These are phyloP conservation scores for Chrysosphaeria jannelii DNA, from an alignment of 2,329 filamentous ascomycete species.

Conservation along the genomic window DNA sequence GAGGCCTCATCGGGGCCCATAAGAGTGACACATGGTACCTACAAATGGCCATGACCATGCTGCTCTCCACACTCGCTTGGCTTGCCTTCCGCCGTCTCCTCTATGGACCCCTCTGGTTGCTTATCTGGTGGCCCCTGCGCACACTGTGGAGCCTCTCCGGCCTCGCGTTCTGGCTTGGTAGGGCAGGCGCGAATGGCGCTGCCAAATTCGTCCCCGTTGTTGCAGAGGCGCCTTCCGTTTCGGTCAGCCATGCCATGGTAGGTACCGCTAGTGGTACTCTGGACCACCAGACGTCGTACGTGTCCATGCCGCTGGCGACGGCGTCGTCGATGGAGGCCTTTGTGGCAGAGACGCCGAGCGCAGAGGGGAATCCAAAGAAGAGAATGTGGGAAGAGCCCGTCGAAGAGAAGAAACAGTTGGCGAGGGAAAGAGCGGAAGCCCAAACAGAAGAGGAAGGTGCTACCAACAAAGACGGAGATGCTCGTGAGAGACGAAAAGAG, in stretches of 20 bases:
- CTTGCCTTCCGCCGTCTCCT: constrained; percentile 57
- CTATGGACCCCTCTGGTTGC: constrained; percentile 75
- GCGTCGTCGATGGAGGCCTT: constrained; percentile 4
- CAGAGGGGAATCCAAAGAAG: constrained; percentile 24
- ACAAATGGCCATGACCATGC: constrained; percentile 61
- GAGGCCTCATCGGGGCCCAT: constrained; percentile 53
- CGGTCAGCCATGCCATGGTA: background rate
- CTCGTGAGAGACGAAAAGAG: too few species aligned
- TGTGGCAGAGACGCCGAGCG: constrained; percentile 12
- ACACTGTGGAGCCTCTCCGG: constrained; percentile 26
- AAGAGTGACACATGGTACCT: constrained; percentile 98
- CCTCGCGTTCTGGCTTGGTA: constrained; percentile 13
- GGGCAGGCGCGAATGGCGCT: constrained; percentile 8
- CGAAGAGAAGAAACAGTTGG: constrained; percentile 4
- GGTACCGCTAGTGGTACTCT: too few species aligned
- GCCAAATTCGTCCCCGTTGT: constrained; percentile 4
- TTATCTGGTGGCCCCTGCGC: constrained; percentile 43
- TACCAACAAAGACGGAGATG: too few species aligned
- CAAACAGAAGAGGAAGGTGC: too few species aligned
- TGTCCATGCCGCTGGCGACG: background rate
- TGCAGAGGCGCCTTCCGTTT: constrained; percentile 1
- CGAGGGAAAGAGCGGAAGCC: constrained; percentile 1
- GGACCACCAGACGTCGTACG: background rate
- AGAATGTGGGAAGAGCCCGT: constrained; percentile 23
- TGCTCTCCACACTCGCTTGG: constrained; percentile 53